Percentiles rank a stretch among this genome's conserved stretches.
These are phyloP conservation scores for Xanthoconium stramineum DNA, from an alignment of 768 basidiomycete species.

Conservation along the genomic window DNA sequence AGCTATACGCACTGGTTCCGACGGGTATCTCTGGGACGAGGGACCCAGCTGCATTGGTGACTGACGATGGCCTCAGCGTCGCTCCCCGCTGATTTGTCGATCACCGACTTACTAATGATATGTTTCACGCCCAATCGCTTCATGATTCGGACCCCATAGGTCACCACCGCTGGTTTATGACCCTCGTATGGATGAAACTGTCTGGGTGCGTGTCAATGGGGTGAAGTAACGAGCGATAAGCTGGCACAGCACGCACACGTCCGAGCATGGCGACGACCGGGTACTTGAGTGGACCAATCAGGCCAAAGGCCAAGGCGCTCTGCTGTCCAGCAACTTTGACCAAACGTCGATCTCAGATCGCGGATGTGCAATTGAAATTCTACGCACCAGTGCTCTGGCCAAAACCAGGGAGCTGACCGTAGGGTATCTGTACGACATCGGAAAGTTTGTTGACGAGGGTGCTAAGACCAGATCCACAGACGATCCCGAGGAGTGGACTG, in stretches of 20 bases:
- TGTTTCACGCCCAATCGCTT: slow-evolving; percentile 71
- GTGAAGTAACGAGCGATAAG: background rate
- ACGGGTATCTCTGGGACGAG: slow-evolving; percentile 70
- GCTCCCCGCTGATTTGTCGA: background rate
- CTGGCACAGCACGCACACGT: slow-evolving; percentile 46
- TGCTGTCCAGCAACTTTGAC: slow-evolving; percentile 73
- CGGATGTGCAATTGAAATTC: background rate
- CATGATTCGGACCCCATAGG: slow-evolving; percentile 79
- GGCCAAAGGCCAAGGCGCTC: slow-evolving; percentile 77
- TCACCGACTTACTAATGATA: slow-evolving; percentile 59
- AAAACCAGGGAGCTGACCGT: slow-evolving; percentile 70
- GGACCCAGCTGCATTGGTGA: slow-evolving; percentile 87
- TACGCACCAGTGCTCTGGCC: slow-evolving; percentile 68
- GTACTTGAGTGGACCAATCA: slow-evolving; percentile 60
- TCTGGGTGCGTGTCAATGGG: slow-evolving; percentile 5
- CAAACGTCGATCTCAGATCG: background rate
- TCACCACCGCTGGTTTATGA: slow-evolving; percentile 61
- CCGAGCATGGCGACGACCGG: slow-evolving; percentile 91
- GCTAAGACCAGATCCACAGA: slow-evolving; percentile 84
- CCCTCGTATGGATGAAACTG: slow-evolving; percentile 90
- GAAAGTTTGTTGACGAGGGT: slow-evolving; percentile 64
- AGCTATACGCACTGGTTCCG: slow-evolving; percentile 67
- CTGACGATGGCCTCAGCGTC: slow-evolving; percentile 34
- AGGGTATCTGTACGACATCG: slow-evolving; percentile 58
- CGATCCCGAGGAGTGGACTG: slow-evolving; percentile 71